Base-by-base conservation (phyloP, 208 protist genomes). In the Trypanosoma melophagium region DNA sequence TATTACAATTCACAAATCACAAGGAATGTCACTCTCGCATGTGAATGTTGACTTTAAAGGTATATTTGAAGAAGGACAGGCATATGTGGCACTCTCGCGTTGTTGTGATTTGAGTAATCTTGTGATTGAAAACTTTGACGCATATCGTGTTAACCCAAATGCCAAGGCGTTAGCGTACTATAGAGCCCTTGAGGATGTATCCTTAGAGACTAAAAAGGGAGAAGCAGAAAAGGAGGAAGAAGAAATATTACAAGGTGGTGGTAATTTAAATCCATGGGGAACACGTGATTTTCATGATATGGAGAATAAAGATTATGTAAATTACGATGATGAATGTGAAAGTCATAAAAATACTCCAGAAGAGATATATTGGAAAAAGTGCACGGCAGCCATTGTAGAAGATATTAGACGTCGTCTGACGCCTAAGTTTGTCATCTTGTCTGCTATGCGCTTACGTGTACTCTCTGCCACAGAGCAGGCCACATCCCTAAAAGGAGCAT, bases 1-100 rank as follows among this genome's bases (percentile, higher is more conserved):
- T 31, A 88, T 98, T 57, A 98, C 97, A 9, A 97, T 98, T 53
- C 97, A 99, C 80, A 99, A 99, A 66, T 89, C 85, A 38, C 97
- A 99, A 71, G 97, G 97, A 35, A 95, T 98, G 92, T 90, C 89
- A 21, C 79, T 97, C 31, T 76, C 74, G 17, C 66, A 83, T 47
- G 87, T 94, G 16, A 87, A 95, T 74, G 86, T 96, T 57, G 92
- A 96, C 76, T 85, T 96, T 59, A 67, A 74, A 25, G 72, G 78
- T 31, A 80, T 86, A 2, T 95, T 95, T 57, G 88, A 89, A 64
- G 76, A 80, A n/a, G 87, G 87, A 5, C 92, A 95, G 79, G 84
- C 85, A 3, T 96, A 96, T 79, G 92, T 96, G 44, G 92, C 92
- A 9, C 89, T 96, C 35, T 96, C 91, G 1, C 87, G 90, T 14